Percentiles rank a stretch among this genome's conserved stretches.
phyloP scores from a whole-genome alignment of 371 early-diverging fungal genomes.

The Mortierella sp. region DNA sequence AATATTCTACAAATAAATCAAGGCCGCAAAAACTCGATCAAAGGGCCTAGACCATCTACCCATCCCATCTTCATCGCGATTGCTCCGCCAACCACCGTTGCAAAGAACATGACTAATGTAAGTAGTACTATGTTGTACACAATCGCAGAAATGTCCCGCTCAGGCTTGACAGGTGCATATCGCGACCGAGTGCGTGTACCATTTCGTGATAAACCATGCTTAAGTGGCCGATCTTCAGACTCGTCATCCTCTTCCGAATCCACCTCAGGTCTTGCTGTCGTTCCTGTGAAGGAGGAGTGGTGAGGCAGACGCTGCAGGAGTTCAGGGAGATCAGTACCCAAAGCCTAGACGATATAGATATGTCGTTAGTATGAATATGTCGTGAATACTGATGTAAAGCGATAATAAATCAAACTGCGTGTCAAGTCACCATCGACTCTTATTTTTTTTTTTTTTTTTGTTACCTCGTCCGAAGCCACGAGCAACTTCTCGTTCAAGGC shows the following conservation, averaged over 20 bases:
- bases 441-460: neutral
- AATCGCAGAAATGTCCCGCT: constrained; percentile 33
- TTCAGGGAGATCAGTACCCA: constrained; percentile 55
- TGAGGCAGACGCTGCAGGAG: constrained; percentile 48
- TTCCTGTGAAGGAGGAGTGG: constrained; percentile 45
- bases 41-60: constrained; percentile 35
- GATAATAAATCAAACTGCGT: no score
- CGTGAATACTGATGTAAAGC: no score
- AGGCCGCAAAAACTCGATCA: constrained; percentile 40
- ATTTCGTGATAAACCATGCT: constrained; percentile 14
- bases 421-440: no score
- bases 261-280: constrained; percentile 39
- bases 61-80: constrained; percentile 48
- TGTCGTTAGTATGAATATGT: neutral
- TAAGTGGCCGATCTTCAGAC: constrained; percentile 6
- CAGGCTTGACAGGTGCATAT: constrained; percentile 46
- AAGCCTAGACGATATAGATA: constrained; percentile 24
- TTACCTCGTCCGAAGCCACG: constrained; percentile 55
- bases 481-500: constrained; percentile 48
- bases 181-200: constrained; percentile 43
- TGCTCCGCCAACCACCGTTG: constrained; percentile 40
- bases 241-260: constrained; percentile 32
- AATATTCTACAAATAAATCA: constrained; percentile 7
- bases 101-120: constrained; percentile 43
- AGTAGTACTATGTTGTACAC: constrained; percentile 43